Evolutionary conservation across 805 yeast species (phyloP).

Genomic region (Candida sithepensis): DNA sequence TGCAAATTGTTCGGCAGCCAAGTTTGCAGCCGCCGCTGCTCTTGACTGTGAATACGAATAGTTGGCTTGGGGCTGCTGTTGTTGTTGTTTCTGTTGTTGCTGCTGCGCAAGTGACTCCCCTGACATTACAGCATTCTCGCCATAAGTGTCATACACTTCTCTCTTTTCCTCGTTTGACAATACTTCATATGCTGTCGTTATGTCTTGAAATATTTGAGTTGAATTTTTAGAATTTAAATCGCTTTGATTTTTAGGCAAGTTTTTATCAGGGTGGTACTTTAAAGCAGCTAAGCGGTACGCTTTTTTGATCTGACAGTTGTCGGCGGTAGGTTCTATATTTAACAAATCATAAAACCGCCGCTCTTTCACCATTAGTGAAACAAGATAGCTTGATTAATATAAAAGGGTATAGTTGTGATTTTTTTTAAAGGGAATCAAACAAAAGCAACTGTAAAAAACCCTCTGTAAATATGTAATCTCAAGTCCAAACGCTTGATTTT

Average conservation of each 20-base stretch:
- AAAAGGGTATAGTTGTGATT: not conserved
- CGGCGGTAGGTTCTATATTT: constrained; percentile 61
- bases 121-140: constrained; percentile 40
- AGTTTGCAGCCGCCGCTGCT: not conserved
- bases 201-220: constrained; percentile 54
- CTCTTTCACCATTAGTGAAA: constrained; percentile 60
- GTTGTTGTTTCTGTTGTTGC: not conserved
- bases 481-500: no score
- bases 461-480: no score
- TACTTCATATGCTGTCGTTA: constrained; percentile 65
- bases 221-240: constrained; percentile 32
- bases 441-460: not conserved
- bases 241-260: constrained; percentile 40
- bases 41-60: not conserved
- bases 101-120: not conserved
- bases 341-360: constrained; percentile 69
- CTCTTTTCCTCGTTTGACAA: constrained; percentile 46
- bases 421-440: not conserved
- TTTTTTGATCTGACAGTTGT: constrained; percentile 66
- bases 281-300: constrained; percentile 85
- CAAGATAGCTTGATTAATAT: not conserved
- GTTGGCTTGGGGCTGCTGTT: not conserved
- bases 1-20: constrained; percentile 5
- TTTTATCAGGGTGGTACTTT: constrained; percentile 83
- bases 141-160: constrained; percentile 49